Conservation (phyloP, 345 rosid genomes). For the Citrus australasica region DNA sequence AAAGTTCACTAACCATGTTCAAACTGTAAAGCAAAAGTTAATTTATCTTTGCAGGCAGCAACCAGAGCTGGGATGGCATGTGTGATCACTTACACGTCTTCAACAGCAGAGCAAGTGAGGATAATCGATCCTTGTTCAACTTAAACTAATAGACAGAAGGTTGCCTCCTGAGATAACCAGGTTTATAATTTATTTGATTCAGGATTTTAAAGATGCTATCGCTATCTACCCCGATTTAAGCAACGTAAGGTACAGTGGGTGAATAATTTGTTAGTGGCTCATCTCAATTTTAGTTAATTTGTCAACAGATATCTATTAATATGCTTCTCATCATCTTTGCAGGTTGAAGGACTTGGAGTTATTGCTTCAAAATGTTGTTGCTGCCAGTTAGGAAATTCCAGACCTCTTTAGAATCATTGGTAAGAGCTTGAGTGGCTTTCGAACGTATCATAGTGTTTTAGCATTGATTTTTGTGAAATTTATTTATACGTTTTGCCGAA, state of each 20-base stretch:
- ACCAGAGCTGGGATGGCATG: conserved; percentile 88
- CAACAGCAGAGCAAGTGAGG: conserved; percentile 86
- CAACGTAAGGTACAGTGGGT: conserved; percentile 48
- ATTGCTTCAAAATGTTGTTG: conserved; percentile 41
- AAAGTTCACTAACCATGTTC: not conserved
- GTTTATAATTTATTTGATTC: conserved; percentile 9
- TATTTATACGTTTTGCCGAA: not conserved
- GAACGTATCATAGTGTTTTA: not conserved
- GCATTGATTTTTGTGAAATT: not conserved
- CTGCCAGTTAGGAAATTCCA: conserved; percentile 32
- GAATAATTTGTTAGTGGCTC: not conserved
- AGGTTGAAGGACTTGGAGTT: conserved; percentile 62
- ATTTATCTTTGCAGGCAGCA: conserved; percentile 62
- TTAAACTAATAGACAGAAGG: not conserved
- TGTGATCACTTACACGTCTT: conserved; percentile 73
- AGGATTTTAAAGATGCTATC: conserved; percentile 83
- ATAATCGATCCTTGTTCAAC: not conserved
- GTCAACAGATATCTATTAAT: not conserved
- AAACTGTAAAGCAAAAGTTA: conserved; percentile 2
- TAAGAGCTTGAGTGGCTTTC: not conserved
- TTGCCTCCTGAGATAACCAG: conserved; percentile 4
- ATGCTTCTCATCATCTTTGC: conserved; percentile 12
- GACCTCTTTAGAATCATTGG: not conserved
- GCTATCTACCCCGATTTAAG: conserved; percentile 79
- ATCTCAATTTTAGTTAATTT: not conserved